These are phyloP conservation scores for Poronia punctata DNA, from an alignment of 495 filamentous ascomycete species.

Conservation along the genomic window DNA sequence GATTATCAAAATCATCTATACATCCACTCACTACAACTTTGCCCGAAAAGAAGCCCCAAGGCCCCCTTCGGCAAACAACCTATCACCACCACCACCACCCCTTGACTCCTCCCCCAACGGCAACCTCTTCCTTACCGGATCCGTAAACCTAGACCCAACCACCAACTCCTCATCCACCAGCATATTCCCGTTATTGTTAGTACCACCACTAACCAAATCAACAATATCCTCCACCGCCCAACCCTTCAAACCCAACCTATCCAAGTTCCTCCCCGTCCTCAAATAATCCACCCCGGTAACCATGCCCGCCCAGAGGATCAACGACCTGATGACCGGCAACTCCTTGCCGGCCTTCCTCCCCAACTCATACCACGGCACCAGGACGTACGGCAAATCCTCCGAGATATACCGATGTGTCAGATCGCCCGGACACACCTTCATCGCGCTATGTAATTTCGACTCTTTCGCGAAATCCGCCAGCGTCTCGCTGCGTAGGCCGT, in stretches of 20 bases:
- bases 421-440: constrained; percentile 6
- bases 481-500: constrained; percentile 1
- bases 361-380: constrained; percentile 8
- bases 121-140: no score
- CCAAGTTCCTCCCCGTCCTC: neutral
- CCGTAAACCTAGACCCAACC: no score
- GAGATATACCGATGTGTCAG: constrained; percentile 1
- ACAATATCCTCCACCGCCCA: no score
- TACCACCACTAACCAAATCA: no score
- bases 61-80: no score
- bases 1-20: no score
- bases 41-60: no score
- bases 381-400: constrained; percentile 7
- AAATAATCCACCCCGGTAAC: constrained; percentile 6
- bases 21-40: no score
- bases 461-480: constrained; percentile 3
- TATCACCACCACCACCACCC: no score
- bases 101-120: no score
- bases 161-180: no score
- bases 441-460: constrained; percentile 4
- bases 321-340: constrained; percentile 3
- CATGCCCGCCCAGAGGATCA: constrained; percentile 7
- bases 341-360: constrained; percentile 5
- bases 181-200: no score
- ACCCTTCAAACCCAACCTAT: neutral